Conservation (phyloP, 805 yeast species). For the Zygoascus flipseniorum region DNA sequence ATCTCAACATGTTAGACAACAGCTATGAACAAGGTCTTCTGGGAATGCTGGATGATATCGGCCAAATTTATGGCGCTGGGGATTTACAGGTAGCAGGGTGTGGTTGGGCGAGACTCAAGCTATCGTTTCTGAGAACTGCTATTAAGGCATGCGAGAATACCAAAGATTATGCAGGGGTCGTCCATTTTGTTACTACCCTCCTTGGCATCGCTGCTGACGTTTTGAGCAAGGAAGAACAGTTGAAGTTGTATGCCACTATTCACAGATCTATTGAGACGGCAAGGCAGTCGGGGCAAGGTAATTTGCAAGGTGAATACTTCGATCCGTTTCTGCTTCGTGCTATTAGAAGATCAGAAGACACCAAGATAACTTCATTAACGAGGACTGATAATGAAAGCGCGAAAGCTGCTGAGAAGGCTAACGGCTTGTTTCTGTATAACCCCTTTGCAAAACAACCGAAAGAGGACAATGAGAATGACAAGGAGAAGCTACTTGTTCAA, state of each 20-base stretch:
- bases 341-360: constrained; percentile 23
- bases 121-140: constrained; percentile 45
- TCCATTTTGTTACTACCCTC: constrained; percentile 44
- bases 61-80: constrained; percentile 47
- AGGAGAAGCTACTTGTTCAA: constrained; percentile 36
- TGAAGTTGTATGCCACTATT: constrained; percentile 30
- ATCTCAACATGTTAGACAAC: background rate
- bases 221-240: constrained; percentile 52
- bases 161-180: constrained; percentile 36
- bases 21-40: constrained; percentile 24
- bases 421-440: constrained; percentile 45
- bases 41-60: constrained; percentile 40
- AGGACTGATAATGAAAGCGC: background rate
- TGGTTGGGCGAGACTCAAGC: constrained; percentile 52
- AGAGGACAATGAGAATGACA: constrained; percentile 14
- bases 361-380: constrained; percentile 1
- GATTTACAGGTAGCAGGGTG: constrained; percentile 26
- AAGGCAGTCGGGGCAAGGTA: constrained; percentile 6
- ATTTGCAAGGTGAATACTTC: constrained; percentile 43
- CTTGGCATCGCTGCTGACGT: constrained; percentile 49
- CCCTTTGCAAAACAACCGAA: constrained; percentile 34
- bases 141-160: constrained; percentile 46
- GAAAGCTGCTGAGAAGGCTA: constrained; percentile 3
- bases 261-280: constrained; percentile 19
- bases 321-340: constrained; percentile 60